Percentiles rank a stretch among this genome's conserved stretches.
Evolutionary conservation across 1,284 basidiomycete species (phyloP).

Genomic region (Boletus hoseneyae): DNA sequence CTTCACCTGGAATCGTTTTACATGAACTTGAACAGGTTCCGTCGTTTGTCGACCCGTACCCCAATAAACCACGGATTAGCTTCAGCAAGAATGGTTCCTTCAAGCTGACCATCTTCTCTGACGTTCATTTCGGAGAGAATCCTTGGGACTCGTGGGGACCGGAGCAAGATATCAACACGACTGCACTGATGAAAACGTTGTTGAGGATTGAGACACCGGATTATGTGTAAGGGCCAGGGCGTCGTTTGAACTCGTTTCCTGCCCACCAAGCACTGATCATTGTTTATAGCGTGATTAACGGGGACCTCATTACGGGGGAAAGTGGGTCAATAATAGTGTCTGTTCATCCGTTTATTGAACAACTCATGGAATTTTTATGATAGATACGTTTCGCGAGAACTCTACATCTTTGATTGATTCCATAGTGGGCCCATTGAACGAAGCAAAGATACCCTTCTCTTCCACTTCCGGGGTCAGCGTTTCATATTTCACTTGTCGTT

Average conservation of each 20-base stretch:
- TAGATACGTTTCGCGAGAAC: slow-evolving; percentile 62
- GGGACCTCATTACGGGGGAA: slow-evolving; percentile 67
- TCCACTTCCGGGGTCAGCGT: slow-evolving; percentile 54
- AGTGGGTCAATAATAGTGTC: slow-evolving; percentile 38
- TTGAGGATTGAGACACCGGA: slow-evolving; percentile 54
- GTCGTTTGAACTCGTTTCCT: neutral
- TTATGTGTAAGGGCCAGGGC: slow-evolving; percentile 49
- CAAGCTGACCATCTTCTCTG: slow-evolving; percentile 66
- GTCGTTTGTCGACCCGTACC: slow-evolving; percentile 44
- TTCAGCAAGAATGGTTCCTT: slow-evolving; percentile 55
- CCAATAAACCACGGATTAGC: slow-evolving; percentile 44
- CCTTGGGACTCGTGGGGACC: slow-evolving; percentile 66
- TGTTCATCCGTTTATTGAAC: neutral
- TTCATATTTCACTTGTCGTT: neutral
- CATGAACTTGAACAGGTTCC: slow-evolving; percentile 3
- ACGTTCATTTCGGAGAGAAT: slow-evolving; percentile 67
- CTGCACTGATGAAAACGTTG: slow-evolving; percentile 50
- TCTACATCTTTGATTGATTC: slow-evolving; percentile 48
- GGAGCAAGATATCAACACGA: slow-evolving; percentile 57
- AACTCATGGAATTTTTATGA: neutral
- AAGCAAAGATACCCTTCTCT: slow-evolving; percentile 48
- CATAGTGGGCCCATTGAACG: slow-evolving; percentile 48
- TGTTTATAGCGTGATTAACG: slow-evolving; percentile 51
- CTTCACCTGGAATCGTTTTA: neutral
- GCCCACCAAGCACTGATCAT: slow-evolving; percentile 3